These are phyloP conservation scores for Flaveria trinervia DNA, from an alignment of 129 eudicot genomes.

Conservation along the genomic window DNA sequence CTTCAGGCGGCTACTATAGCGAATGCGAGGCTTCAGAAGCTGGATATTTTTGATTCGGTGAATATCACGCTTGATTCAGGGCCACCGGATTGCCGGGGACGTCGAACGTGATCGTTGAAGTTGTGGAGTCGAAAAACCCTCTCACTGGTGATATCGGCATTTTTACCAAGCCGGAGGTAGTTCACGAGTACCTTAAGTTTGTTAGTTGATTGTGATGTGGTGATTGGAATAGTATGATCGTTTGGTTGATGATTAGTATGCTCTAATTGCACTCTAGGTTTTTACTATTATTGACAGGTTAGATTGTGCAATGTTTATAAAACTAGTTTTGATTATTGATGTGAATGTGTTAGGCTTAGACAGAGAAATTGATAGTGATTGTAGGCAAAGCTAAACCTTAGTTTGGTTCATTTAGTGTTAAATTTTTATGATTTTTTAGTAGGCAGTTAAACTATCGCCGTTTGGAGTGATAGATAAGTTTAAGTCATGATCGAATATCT, in stretches of 20 bases:
- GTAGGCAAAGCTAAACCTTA: neutral
- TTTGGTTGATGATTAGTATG: neutral
- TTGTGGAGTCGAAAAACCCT: slow-evolving; percentile 41
- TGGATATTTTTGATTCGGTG: slow-evolving; percentile 43
- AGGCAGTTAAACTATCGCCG: neutral
- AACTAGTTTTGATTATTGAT: slow-evolving; percentile 4
- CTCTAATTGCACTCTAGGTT: too few species aligned
- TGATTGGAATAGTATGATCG: slow-evolving; percentile 6
- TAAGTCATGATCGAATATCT: neutral
- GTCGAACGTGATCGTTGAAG: slow-evolving; percentile 67
- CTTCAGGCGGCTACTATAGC: slow-evolving; percentile 38
- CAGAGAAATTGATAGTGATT: neutral
- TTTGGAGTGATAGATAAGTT: slow-evolving; percentile 16
- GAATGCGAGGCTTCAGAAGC: slow-evolving; percentile 40
- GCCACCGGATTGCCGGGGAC: slow-evolving; percentile 86
- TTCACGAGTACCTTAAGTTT: neutral
- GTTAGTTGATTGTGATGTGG: neutral
- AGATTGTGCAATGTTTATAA: neutral
- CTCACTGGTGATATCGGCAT: slow-evolving; percentile 38
- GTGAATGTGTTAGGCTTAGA: slow-evolving; percentile 2
- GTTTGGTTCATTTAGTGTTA: neutral
- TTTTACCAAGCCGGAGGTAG: slow-evolving; percentile 43
- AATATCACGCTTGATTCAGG: slow-evolving; percentile 77
- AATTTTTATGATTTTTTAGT: neutral
- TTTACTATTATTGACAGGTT: too few species aligned